Base-by-base conservation (phyloP, 2,329 filamentous ascomycete genomes). In the Penicillium digitatum region DNA sequence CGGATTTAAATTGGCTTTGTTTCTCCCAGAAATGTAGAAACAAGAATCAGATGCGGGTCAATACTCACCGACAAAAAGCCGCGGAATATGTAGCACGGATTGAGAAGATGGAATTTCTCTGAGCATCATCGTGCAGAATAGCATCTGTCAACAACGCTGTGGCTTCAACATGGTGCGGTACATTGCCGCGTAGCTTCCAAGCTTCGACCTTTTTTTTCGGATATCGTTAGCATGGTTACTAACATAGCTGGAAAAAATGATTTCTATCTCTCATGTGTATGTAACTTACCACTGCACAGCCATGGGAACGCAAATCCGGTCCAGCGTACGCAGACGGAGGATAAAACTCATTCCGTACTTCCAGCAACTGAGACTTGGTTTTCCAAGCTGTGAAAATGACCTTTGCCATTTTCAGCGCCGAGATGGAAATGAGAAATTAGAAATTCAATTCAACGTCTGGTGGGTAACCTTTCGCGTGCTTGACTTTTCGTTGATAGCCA, bases 131-230 rank as follows among this genome's bases (percentile, higher is more conserved):
- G 48, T 75, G 74, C 24, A 78, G 62, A 52, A 78, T 74, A 3
- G 76, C 76, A 63, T 78, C 75, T 12, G 75, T 78, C 54, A 78
- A 66, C 11, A 77, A 63, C 7, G 76, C 75, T 0, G 75, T 78
- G 2, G 75, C 73, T 58, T 78, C 75, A n/a, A 78, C 72, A 12
- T 74, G 65, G 58, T 78, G 75, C 9, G 76, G 76, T 4, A 78
- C 66, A 60, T 73, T 75, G 18, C 74, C 75, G 35, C 75, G 72
- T 22, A 76, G 43, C 54, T 78, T 77, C 76, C 76, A 78, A 2
- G 69, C 71, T 54, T 66, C 70, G n/a, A 78, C 73, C 76, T 77
- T 54, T n/a, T 14, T 16, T 46, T 31, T 5, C 16, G 18, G 18
- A 40, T 3, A 48, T 31, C 14, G 24, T 48, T 35, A 54, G 37